Evolutionary conservation across 805 yeast genomes (phyloP).

Genomic region (Kazachstania taianensis): DNA sequence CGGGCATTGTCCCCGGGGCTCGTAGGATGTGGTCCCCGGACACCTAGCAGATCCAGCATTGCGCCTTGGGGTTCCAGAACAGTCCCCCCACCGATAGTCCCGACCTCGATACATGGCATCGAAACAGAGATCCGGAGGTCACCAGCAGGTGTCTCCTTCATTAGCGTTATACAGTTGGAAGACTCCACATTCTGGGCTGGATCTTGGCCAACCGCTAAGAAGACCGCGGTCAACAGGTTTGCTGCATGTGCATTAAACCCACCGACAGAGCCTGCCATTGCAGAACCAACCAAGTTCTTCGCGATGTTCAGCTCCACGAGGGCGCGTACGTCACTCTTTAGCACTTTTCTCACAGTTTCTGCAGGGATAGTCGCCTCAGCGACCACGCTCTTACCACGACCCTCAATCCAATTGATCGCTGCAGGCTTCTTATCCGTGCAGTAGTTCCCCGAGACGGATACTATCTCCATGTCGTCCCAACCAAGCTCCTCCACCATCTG

Average conservation of each 20-base stretch:
- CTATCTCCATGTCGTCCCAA: constrained; percentile 86
- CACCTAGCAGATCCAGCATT: constrained; percentile 89
- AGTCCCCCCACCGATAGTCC: constrained; percentile 99
- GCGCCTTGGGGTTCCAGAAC: constrained; percentile 95
- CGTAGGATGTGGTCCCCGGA: constrained; percentile 90
- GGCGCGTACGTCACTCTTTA: constrained; percentile 88
- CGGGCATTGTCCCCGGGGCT: constrained; percentile 92
- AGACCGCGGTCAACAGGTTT: constrained; percentile 89
- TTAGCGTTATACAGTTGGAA: constrained; percentile 92
- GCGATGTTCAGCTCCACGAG: constrained; percentile 80
- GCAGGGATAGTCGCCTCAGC: constrained; percentile 91
- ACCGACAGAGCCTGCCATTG: constrained; percentile 97
- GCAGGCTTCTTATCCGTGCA: constrained; percentile 98
- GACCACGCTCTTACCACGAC: constrained; percentile 96
- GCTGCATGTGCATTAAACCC: constrained; percentile 99
- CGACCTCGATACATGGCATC: constrained; percentile 98
- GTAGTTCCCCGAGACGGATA: constrained; percentile 93
- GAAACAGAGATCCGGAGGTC: constrained; percentile 89
- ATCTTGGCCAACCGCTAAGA: constrained; percentile 94
- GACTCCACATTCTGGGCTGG: constrained; percentile 99
- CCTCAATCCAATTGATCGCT: constrained; percentile 98
- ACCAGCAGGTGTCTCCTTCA: constrained; percentile 80
- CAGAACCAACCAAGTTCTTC: constrained; percentile 91
- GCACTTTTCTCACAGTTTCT: constrained; percentile 65
- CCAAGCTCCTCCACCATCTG: constrained; percentile 84